Evolutionary conservation across 306 rosid species (phyloP), one percentile per base, ranked within the genome.

Genomic region (Cicer bijugum): DNA sequence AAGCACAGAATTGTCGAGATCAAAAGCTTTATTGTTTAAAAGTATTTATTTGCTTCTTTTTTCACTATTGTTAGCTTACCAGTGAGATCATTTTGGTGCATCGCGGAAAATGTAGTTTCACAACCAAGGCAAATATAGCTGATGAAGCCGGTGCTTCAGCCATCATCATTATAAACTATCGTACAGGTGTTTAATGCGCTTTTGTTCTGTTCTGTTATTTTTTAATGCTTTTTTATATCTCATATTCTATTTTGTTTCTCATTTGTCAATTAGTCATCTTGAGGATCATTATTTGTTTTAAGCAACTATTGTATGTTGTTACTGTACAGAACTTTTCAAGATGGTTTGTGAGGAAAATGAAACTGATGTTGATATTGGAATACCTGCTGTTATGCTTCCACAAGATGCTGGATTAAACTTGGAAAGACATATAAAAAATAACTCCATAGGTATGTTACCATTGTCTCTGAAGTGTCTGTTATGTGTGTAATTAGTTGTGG

Each of bases 361-460:
- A 86, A 92, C 89, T 57, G 96, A 91, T 76, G 67, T 89, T 78
- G 58, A 59, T 67, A 91, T 94, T 71, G 68, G 84, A 77, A 94
- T 94, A 77, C 99, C 99, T 75, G 89, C 94, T 76, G 99, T 94
- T 45, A 91, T 94, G 99, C 96, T 94, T 71, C 99, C 99, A 46
- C 92, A 88, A 78, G 85, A 89, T 69, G 96, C 89, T 84, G 99
- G 99, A 53, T 62, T 45, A 44, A 84, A 67, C 64, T 38, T 94
- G 82, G 93, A 91, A 89, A 78, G 69, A 52, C 81, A 86, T 77
- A 74, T 94, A 74, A 75, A 62, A 72, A 86, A 81, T 72, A 81
- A 87, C 61, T 86, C 86, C 78, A 65, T n/a, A 20, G 96, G 99
- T 87, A 78, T 73, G 86, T 11, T 64, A 28, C 57, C 38, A 45